phyloP scores from a whole-genome alignment of 2,329 filamentous ascomycete genomes.

The Cryphonectria radicalis region DNA sequence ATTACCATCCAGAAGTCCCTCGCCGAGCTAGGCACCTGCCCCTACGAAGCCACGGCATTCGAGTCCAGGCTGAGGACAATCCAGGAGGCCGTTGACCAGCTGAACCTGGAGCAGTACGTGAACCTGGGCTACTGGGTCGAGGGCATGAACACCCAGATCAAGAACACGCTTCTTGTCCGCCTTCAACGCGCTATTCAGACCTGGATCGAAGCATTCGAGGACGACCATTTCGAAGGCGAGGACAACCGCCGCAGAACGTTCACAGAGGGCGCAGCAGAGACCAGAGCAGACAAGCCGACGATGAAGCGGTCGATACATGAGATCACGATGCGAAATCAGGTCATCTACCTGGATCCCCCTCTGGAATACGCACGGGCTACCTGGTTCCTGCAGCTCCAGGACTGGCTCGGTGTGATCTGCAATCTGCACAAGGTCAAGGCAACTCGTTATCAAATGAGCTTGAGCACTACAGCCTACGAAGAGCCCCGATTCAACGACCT shows the following conservation, averaged over 20 bases:
- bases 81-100: slow-evolving; percentile 90
- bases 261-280: slow-evolving; percentile 43
- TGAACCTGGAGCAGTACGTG: slow-evolving; percentile 94
- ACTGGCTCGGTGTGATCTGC: slow-evolving; percentile 92
- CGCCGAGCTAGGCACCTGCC: slow-evolving; percentile 80
- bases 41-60: slow-evolving; percentile 81
- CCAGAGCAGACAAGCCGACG: slow-evolving; percentile 59
- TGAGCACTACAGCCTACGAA: slow-evolving; percentile 68
- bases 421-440: slow-evolving; percentile 94
- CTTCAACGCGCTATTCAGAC: slow-evolving; percentile 81
- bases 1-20: slow-evolving; percentile 81
- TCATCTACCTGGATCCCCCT: slow-evolving; percentile 94
- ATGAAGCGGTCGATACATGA: slow-evolving; percentile 83
- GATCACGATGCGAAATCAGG: slow-evolving; percentile 96
- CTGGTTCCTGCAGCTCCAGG: slow-evolving; percentile 91
- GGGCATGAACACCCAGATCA: slow-evolving; percentile 83
- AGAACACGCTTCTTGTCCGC: slow-evolving; percentile 77
- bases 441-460: slow-evolving; percentile 88
- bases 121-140: slow-evolving; percentile 92
- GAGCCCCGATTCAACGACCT: slow-evolving; percentile 81
- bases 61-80: slow-evolving; percentile 80
- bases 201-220: slow-evolving; percentile 87
- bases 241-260: slow-evolving; percentile 54
- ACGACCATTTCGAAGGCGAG: slow-evolving; percentile 55
- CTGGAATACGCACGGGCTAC: slow-evolving; percentile 88